Evolutionary conservation across 2,329 filamentous ascomycete species (phyloP), one percentile per base, ranked within the genome.

Genomic region (Cladosporium sp.): DNA sequence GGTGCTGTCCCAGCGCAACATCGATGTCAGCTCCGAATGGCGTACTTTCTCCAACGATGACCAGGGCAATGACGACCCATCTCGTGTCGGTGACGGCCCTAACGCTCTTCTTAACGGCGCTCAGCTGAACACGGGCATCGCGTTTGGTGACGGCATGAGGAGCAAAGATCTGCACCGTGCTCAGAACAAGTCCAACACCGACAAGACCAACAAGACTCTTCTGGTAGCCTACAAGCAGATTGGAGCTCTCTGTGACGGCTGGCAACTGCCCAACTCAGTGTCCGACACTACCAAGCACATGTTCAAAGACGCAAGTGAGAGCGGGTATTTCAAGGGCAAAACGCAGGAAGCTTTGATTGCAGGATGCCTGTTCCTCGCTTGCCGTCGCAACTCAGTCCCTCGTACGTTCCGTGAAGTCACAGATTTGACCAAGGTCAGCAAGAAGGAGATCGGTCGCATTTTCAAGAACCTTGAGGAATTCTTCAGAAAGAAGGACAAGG

Each of bases 1-100:
- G 29, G 93, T 99, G 5, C 80, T 99, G 24, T 87, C 88, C 54
- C 88, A 92, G 64, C 86, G 89, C 58, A 90, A 93, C 67, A 91
- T 99, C 65, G 95, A 99, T 67, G 95, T 89, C 54, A 87, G 95
- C 56, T 96, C 90, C 42, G 93, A 99, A 74, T 99, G 93, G 93
- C 89, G 93, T 67, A 99, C 93, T 1, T 99, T 99, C 73, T 90
- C 91, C 66, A 97, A 97, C 68, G 93, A 99, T 65, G 95, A 99
- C 68, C 89, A 96, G 69, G 89, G 89, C 64, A 91, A 88, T 64
- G 95, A 97, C 62, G 93, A 99, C 60, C 93, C 95, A 4, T 96
- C 90, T 53, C 93, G 93, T 89, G 92, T 99, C 58, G 93, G 93
- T 75, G 93, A 97, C 61, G 88, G 87, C 5, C 85, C 86, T 54